A percentile compares a stretch with the other conserved stretches of the same genome.
Conservation (phyloP, 1,284 basidiomycete species). For the Apiotrichum gamsii region DNA sequence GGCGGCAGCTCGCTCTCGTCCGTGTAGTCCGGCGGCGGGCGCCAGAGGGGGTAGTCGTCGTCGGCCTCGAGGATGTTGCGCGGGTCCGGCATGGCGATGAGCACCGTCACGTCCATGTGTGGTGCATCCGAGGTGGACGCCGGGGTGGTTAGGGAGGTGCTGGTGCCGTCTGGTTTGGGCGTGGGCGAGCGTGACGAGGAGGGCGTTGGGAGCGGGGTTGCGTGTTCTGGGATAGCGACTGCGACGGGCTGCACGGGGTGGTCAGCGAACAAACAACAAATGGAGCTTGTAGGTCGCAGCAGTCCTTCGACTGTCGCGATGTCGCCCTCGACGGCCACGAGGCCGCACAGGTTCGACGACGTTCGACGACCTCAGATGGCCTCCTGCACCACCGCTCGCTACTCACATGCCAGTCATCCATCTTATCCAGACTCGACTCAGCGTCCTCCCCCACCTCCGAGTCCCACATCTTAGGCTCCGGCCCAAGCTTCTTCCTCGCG, state of each 20-base stretch:
- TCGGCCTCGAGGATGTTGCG: neutral
- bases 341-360: too few relatives aligned
- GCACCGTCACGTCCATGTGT: constrained; percentile 10
- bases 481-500: constrained; percentile 4
- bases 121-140: too few relatives aligned
- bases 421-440: neutral
- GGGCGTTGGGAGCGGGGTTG: too few relatives aligned
- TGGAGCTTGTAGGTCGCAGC: too few relatives aligned
- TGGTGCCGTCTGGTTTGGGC: neutral
- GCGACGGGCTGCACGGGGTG: constrained; percentile 8
- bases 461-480: constrained; percentile 11
- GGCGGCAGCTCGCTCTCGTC: constrained; percentile 4
- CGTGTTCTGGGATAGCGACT: constrained; percentile 2
- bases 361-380: too few relatives aligned
- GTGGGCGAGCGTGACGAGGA: neutral
- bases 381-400: too few relatives aligned
- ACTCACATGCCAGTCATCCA: constrained; percentile 8
- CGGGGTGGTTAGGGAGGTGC: neutral
- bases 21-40: neutral
- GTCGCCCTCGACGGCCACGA: too few relatives aligned
- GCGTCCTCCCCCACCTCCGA: neutral
- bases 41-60: neutral
- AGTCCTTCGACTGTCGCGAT: too few relatives aligned
- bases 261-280: too few relatives aligned
- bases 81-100: constrained; percentile 19